phyloP scores from a whole-genome alignment of 768 basidiomycete species.

The Boletus tomentosulus region DNA sequence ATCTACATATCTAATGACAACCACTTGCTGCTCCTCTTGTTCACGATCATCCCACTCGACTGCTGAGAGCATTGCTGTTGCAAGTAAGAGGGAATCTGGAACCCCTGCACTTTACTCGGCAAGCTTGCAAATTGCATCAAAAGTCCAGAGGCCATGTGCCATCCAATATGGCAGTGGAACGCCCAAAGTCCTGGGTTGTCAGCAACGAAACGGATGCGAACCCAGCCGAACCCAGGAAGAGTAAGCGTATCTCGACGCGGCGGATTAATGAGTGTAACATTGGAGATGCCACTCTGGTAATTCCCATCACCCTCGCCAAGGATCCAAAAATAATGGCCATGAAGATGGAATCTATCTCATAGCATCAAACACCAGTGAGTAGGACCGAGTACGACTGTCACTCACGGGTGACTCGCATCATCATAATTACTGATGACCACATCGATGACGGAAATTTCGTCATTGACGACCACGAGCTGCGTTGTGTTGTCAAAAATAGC shows the following conservation, averaged over 20 bases:
- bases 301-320: conserved; percentile 34
- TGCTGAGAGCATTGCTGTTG: conserved; percentile 33
- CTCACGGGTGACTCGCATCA: conserved; percentile 31
- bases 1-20: conserved; percentile 16
- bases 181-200: conserved; percentile 46
- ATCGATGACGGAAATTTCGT: conserved; percentile 28
- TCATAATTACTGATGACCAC: conserved; percentile 22
- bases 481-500: conserved; percentile 21
- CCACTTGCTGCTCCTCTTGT: conserved; percentile 20
- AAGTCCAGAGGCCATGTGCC: conserved; percentile 40
- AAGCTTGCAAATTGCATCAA: conserved; percentile 39
- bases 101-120: conserved; percentile 32
- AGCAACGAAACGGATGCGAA: conserved; percentile 37
- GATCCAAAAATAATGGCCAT: conserved; percentile 35
- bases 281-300: conserved; percentile 26
- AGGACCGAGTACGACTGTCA: neutral
- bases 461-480: conserved; percentile 24
- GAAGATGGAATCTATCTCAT: conserved; percentile 33
- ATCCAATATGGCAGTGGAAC: conserved; percentile 41
- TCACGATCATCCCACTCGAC: conserved; percentile 19
- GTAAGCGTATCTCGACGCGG: conserved; percentile 41
- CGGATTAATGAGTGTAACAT: conserved; percentile 34
- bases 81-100: conserved; percentile 34
- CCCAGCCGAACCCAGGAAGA: conserved; percentile 36
- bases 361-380: neutral